Evolutionary conservation across 2,329 filamentous ascomycete genomes (phyloP).

Genomic region (Beauveria sp.): DNA sequence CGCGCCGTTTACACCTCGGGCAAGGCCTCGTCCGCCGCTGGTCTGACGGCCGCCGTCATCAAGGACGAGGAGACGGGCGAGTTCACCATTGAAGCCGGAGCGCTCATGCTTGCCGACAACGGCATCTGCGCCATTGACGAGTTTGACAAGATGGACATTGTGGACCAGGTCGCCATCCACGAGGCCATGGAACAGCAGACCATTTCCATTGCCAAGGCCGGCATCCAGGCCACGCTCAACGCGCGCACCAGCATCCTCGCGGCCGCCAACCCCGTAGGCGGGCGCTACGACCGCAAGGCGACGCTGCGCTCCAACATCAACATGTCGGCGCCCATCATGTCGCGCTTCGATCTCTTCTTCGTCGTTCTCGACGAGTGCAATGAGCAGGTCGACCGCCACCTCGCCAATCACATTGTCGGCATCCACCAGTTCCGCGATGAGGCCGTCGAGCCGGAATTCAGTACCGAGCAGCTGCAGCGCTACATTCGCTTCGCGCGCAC

Average conservation of each 20-base stretch:
- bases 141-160: conserved; percentile 99
- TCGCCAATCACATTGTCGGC: conserved; percentile 90
- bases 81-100: conserved; percentile 96
- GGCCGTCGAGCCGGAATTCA: conserved; percentile 87
- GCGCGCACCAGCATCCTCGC: conserved; percentile 92
- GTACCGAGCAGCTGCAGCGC: conserved; percentile 89
- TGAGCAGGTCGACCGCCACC: conserved; percentile 78
- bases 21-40: conserved; percentile 93
- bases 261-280: conserved; percentile 90
- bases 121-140: conserved; percentile 98
- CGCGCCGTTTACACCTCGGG: conserved; percentile 96
- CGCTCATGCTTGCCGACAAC: conserved; percentile 93
- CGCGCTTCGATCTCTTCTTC: conserved; percentile 97
- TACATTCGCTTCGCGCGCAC: conserved; percentile 96
- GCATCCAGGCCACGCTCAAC: conserved; percentile 95
- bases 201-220: conserved; percentile 96
- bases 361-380: conserved; percentile 96
- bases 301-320: conserved; percentile 94
- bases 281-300: conserved; percentile 94
- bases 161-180: conserved; percentile 96
- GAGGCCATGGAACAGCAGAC: conserved; percentile 99
- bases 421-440: conserved; percentile 90
- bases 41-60: conserved; percentile 92
- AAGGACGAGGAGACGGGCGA: conserved; percentile 98
- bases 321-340: conserved; percentile 99